Percentiles rank a stretch among this genome's conserved stretches.
Conservation (phyloP, 2,329 filamentous ascomycete genomes). For the Phaeosphaeria sp. region DNA sequence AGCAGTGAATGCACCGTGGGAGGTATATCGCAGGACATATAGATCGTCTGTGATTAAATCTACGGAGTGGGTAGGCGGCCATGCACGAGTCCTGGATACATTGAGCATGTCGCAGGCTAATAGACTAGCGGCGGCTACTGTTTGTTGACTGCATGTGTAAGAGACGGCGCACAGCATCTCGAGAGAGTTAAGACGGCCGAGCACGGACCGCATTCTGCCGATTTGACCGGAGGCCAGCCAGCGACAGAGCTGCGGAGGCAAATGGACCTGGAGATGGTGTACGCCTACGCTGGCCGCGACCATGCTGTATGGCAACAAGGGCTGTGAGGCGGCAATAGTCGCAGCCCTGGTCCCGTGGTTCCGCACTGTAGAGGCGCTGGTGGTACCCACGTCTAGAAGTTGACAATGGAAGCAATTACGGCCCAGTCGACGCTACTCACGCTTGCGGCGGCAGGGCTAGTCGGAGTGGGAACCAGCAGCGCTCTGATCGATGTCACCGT, state of each 20-base stretch:
- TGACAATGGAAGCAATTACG: background rate
- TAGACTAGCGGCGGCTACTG: constrained; percentile 19
- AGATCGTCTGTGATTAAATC: background rate
- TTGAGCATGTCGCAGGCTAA: constrained; percentile 18
- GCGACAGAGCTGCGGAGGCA: background rate
- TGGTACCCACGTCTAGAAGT: background rate
- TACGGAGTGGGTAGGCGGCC: background rate
- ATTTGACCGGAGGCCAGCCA: background rate
- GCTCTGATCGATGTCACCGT: background rate
- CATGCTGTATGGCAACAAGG: background rate
- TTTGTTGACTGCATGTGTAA: constrained; percentile 4
- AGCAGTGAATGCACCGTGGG: background rate
- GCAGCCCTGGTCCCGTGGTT: background rate
- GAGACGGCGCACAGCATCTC: background rate
- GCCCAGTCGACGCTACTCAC: background rate
- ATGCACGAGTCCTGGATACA: background rate
- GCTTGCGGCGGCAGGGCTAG: background rate
- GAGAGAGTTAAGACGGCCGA: background rate
- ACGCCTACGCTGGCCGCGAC: background rate
- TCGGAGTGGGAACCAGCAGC: background rate
- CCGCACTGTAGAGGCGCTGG: too few species aligned
- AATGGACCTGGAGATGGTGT: background rate
- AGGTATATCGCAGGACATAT: background rate
- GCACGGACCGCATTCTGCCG: background rate
- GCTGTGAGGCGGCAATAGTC: background rate